phyloP scores from a whole-genome alignment of 257 asterid genomes.

The Plectranthus barbatus region DNA sequence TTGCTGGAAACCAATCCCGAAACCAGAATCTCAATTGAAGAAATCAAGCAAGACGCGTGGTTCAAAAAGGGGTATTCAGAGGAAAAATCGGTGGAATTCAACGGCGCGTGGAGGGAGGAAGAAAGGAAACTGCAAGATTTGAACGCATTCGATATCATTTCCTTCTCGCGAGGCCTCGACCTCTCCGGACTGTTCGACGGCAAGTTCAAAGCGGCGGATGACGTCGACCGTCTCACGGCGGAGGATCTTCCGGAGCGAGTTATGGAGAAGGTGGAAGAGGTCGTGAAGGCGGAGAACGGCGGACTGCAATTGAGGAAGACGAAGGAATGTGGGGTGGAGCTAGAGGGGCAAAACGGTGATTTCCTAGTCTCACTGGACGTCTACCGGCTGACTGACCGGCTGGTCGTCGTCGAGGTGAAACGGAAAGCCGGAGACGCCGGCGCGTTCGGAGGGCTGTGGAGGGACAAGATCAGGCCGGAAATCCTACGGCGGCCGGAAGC shows the following conservation, averaged over 20 bases:
- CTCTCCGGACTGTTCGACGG: slow-evolving; percentile 53
- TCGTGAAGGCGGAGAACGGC: slow-evolving; percentile 37
- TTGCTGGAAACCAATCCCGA: slow-evolving; percentile 60
- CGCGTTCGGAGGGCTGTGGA: slow-evolving; percentile 37
- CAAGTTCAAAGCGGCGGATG: slow-evolving; percentile 15
- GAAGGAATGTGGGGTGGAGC: slow-evolving; percentile 48
- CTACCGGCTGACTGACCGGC: slow-evolving; percentile 38
- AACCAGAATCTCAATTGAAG: slow-evolving; percentile 64
- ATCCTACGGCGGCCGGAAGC: slow-evolving; percentile 24
- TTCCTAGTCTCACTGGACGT: slow-evolving; percentile 39
- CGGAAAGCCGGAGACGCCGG: slow-evolving; percentile 41
- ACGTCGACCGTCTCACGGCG: slow-evolving; percentile 46
- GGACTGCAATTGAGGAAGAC: slow-evolving; percentile 25
- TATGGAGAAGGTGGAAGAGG: slow-evolving; percentile 41
- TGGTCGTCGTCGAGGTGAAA: slow-evolving; percentile 59
- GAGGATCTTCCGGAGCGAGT: slow-evolving; percentile 50
- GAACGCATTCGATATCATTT: slow-evolving; percentile 77
- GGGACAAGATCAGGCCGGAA: slow-evolving; percentile 39
- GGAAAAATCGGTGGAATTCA: slow-evolving; percentile 45
- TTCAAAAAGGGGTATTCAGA: slow-evolving; percentile 54
- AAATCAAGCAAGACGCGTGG: slow-evolving; percentile 69
- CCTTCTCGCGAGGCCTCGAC: slow-evolving; percentile 57
- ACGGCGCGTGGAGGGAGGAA: background rate
- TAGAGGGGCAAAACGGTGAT: slow-evolving; percentile 59
- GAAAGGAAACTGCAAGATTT: slow-evolving; percentile 28